A percentile compares a stretch with the other conserved stretches of the same genome.
phyloP scores from a whole-genome alignment of 768 basidiomycete species.

The Gymnopilus dilepis region DNA sequence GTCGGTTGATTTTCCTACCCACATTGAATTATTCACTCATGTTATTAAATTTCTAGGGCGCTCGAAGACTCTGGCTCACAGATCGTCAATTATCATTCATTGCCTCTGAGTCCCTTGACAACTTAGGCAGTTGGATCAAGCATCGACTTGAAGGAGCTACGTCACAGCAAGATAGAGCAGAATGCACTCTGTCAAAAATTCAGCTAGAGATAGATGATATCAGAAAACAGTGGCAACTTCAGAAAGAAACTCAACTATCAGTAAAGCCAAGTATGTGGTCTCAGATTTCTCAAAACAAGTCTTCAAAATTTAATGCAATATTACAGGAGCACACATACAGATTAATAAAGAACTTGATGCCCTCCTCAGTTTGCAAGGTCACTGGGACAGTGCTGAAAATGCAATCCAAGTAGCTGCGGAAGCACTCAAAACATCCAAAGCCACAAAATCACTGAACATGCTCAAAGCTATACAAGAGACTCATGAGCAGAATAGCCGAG shows the following conservation, averaged over 20 bases:
- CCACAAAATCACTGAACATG: not conserved
- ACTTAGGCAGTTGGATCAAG: conserved; percentile 39
- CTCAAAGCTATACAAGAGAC: not conserved
- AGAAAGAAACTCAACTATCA: conserved; percentile 34
- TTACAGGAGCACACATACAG: conserved; percentile 26
- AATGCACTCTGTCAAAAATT: conserved; percentile 22
- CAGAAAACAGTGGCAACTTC: conserved; percentile 36
- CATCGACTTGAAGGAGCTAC: conserved; percentile 20
- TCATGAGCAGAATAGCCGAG: conserved; percentile 22
- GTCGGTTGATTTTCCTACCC: conserved; percentile 29
- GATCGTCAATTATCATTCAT: conserved; percentile 36
- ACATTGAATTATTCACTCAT: not conserved
- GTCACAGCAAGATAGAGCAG: conserved; percentile 16
- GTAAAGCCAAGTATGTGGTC: not conserved
- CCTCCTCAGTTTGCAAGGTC: conserved; percentile 28
- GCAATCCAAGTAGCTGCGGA: not conserved
- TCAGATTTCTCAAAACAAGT: conserved; percentile 7
- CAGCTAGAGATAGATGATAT: conserved; percentile 25
- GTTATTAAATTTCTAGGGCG: conserved; percentile 15
- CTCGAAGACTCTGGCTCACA: conserved; percentile 37
- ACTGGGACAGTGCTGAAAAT: not conserved
- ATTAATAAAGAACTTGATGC: conserved; percentile 40
- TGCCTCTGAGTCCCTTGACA: conserved; percentile 27
- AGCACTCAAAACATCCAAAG: not conserved
- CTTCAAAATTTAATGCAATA: not conserved